Percentiles rank a stretch among this genome's conserved stretches.
phyloP scores from a whole-genome alignment of 805 yeast genomes.

The Sugiyamaella smithiae region DNA sequence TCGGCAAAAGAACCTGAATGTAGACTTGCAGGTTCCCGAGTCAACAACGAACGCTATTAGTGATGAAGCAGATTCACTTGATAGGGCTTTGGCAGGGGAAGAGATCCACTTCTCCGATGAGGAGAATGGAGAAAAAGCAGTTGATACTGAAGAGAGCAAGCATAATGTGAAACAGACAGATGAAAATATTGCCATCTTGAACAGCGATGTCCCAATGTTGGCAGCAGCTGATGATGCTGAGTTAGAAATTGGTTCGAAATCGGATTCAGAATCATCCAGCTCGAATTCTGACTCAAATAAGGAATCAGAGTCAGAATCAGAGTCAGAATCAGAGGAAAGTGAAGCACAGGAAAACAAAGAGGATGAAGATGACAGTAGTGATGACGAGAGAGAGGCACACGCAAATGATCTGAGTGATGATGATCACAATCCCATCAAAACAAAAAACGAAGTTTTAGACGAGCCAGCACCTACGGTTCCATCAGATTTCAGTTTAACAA shows the following conservation, averaged over 20 bases:
- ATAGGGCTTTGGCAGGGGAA: constrained; percentile 21
- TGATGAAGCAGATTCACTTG: constrained; percentile 18
- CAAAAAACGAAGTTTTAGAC: constrained; percentile 72
- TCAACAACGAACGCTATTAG: neutral
- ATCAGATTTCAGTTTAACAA: constrained; percentile 55
- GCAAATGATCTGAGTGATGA: constrained; percentile 17
- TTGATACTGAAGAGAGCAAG: neutral
- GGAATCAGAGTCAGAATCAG: constrained; percentile 26
- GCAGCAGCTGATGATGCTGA: too few species aligned
- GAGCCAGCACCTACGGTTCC: constrained; percentile 70
- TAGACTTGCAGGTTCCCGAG: neutral
- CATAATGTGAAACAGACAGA: too few species aligned
- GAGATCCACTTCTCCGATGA: constrained; percentile 24
- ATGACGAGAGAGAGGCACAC: constrained; percentile 10
- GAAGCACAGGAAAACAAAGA: constrained; percentile 27
- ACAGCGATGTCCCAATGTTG: too few species aligned
- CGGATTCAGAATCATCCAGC: neutral
- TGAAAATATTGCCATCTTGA: too few species aligned
- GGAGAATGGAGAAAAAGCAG: constrained; percentile 15
- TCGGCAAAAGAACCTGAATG: neutral
- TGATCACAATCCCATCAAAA: constrained; percentile 55
- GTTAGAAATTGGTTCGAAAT: neutral
- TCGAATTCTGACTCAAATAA: constrained; percentile 21
- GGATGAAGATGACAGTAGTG: constrained; percentile 17
- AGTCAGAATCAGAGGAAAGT: constrained; percentile 27